Conservation (phyloP, 2,329 filamentous ascomycete genomes). For the Chaetomiaceae sp. region DNA sequence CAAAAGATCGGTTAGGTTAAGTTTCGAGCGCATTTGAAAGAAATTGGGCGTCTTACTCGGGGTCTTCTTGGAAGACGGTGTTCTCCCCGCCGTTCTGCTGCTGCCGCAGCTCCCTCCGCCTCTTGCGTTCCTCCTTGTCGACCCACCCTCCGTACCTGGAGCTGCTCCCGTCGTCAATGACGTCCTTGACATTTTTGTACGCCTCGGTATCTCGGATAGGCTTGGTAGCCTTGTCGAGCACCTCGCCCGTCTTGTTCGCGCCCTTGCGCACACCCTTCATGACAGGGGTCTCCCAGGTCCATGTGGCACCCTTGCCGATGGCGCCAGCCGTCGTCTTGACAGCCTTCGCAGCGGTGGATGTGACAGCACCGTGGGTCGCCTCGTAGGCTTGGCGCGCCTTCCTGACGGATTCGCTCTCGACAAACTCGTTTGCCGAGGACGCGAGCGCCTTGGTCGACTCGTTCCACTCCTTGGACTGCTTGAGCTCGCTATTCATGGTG, state of each 20-base stretch:
- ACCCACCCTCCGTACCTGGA: constrained; percentile 95
- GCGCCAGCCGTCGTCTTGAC: constrained; percentile 80
- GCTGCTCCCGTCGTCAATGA: constrained; percentile 94
- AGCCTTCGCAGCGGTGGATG: constrained; percentile 70
- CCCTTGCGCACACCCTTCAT: constrained; percentile 88
- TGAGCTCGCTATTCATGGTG: constrained; percentile 90
- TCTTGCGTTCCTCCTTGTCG: constrained; percentile 89
- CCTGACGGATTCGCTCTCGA: constrained; percentile 86
- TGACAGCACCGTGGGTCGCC: constrained; percentile 77
- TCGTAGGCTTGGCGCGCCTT: constrained; percentile 82
- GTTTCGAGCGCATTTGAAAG: neutral
- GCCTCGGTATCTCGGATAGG: constrained; percentile 92
- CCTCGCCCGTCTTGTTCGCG: constrained; percentile 78
- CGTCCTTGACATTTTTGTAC: constrained; percentile 90
- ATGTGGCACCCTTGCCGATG: constrained; percentile 84
- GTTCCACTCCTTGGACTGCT: constrained; percentile 98
- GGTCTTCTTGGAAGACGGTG: constrained; percentile 74
- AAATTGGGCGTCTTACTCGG: constrained; percentile 60
- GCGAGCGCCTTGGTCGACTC: constrained; percentile 95
- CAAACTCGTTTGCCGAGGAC: constrained; percentile 83
- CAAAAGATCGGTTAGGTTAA: constrained; percentile 7
- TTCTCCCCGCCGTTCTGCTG: constrained; percentile 43
- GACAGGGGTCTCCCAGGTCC: constrained; percentile 95
- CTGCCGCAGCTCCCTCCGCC: constrained; percentile 69
- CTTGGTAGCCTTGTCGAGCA: constrained; percentile 88